A percentile compares a stretch with the other conserved stretches of the same genome.
Conservation (phyloP, 1,139 yeast genomes). For the Suhomyces taliae region DNA sequence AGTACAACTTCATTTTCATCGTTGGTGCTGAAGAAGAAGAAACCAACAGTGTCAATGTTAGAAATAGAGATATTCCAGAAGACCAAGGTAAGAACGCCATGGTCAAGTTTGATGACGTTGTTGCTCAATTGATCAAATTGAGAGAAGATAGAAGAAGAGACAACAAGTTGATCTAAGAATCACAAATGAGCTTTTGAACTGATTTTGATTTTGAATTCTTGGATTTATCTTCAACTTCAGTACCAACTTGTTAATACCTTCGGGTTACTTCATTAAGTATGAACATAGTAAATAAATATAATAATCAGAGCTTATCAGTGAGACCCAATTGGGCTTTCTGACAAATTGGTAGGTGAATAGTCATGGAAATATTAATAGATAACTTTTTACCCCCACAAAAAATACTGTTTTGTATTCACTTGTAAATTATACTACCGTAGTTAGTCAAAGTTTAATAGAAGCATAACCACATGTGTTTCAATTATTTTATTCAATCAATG, state of each 20-base stretch:
- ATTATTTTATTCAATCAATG: too few relatives aligned
- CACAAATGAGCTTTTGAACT: not conserved
- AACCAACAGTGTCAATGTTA: slow-evolving; percentile 77
- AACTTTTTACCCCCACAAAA: too few relatives aligned
- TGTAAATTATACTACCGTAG: too few relatives aligned
- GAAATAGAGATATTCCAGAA: slow-evolving; percentile 83
- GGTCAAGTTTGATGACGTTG: slow-evolving; percentile 66
- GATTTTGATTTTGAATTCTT: too few relatives aligned
- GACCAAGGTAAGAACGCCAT: slow-evolving; percentile 91
- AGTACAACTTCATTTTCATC: slow-evolving; percentile 90
- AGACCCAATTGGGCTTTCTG: not conserved
- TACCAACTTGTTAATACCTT: too few relatives aligned
- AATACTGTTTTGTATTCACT: too few relatives aligned
- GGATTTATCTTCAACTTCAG: too few relatives aligned
- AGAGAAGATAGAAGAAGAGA: slow-evolving; percentile 70
- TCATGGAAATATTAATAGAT: too few relatives aligned
- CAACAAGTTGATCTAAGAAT: slow-evolving; percentile 48
- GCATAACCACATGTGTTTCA: too few relatives aligned
- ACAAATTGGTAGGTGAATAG: too few relatives aligned
- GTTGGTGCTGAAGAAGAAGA: slow-evolving; percentile 93
- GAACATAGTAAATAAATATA: not conserved
- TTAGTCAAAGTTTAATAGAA: too few relatives aligned
- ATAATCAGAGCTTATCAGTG: slow-evolving; percentile 1
- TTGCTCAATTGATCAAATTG: slow-evolving; percentile 62
- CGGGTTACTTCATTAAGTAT: not conserved